Percentiles rank a stretch among this genome's conserved stretches.
These are phyloP conservation scores for Rhodotorula graminis DNA, from an alignment of 768 basidiomycete species.

Conservation along the genomic window DNA sequence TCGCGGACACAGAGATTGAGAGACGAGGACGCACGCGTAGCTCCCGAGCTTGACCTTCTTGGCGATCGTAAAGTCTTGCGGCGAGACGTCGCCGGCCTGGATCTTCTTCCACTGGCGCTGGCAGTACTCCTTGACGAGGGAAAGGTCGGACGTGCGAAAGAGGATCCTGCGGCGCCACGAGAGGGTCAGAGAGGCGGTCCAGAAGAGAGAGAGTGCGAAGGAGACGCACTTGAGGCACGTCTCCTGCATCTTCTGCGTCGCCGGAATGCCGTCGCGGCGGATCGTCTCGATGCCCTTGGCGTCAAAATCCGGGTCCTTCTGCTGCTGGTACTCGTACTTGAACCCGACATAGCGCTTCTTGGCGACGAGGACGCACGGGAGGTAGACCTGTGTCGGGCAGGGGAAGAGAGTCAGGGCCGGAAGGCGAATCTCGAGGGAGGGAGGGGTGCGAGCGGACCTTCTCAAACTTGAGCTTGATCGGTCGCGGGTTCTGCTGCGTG, in stretches of 20 bases:
- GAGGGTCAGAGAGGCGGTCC: background rate
- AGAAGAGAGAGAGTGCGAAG: background rate
- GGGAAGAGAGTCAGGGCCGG: background rate
- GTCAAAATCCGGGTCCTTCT: constrained; percentile 74
- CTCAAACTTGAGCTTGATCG: constrained; percentile 94
- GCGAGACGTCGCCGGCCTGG: constrained; percentile 67
- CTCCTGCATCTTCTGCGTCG: constrained; percentile 89
- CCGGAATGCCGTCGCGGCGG: constrained; percentile 81
- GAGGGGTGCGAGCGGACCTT: constrained; percentile 58
- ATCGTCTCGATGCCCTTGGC: constrained; percentile 98
- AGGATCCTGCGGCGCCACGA: constrained; percentile 60
- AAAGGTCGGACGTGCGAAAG: constrained; percentile 84
- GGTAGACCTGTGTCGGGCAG: constrained; percentile 65
- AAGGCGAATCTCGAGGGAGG: too few species aligned
- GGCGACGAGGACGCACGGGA: constrained; percentile 89
- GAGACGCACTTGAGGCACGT: constrained; percentile 67
- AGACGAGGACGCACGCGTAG: constrained; percentile 62
- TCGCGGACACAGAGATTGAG: too few species aligned
- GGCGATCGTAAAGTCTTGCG: constrained; percentile 92
- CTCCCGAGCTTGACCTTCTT: constrained; percentile 90
- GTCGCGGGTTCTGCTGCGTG: constrained; percentile 78
- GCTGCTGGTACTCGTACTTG: constrained; percentile 82
- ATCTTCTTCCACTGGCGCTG: constrained; percentile 77
- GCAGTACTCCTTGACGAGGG: constrained; percentile 82
- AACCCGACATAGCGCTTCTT: constrained; percentile 99